A percentile compares a stretch with the other conserved stretches of the same genome.
Conservation (phyloP, 805 yeast genomes). For the Ogataea nakhonphanomensis region DNA sequence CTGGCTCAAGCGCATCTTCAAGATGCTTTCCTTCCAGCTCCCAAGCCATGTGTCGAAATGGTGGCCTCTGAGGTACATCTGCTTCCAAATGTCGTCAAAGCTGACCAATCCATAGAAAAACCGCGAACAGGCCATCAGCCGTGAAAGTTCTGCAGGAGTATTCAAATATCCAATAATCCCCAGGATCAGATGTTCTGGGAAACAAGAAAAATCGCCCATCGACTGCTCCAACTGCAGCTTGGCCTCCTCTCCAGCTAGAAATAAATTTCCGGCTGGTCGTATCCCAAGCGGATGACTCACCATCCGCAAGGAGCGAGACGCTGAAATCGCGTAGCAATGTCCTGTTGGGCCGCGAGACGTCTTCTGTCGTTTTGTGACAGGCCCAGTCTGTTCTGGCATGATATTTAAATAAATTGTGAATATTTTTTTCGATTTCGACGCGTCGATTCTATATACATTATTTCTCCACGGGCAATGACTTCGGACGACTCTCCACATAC, state of each 20-base stretch:
- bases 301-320: slow-evolving; percentile 24
- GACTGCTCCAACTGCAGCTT: slow-evolving; percentile 28
- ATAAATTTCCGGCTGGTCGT: slow-evolving; percentile 67
- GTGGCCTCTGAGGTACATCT: slow-evolving; percentile 39
- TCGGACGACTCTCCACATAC: slow-evolving; percentile 52
- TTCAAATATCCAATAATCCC: slow-evolving; percentile 48
- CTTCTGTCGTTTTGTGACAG: slow-evolving; percentile 4
- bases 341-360: slow-evolving; percentile 4
- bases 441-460: slow-evolving; percentile 13
- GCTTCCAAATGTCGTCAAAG: slow-evolving; percentile 82
- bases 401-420: neutral
- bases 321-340: slow-evolving; percentile 15
- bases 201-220: slow-evolving; percentile 49
- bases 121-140: slow-evolving; percentile 58
- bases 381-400: neutral
- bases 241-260: slow-evolving; percentile 22
- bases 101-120: slow-evolving; percentile 67
- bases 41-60: slow-evolving; percentile 57
- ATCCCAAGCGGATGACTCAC: slow-evolving; percentile 68
- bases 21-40: slow-evolving; percentile 70
- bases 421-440: slow-evolving; percentile 9
- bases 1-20: slow-evolving; percentile 41
- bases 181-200: slow-evolving; percentile 65
- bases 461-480: slow-evolving; percentile 49
- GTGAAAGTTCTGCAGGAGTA: slow-evolving; percentile 44